Base-by-base conservation (phyloP, 2,329 filamentous ascomycete genomes). In the Aspergillus sp. region DNA sequence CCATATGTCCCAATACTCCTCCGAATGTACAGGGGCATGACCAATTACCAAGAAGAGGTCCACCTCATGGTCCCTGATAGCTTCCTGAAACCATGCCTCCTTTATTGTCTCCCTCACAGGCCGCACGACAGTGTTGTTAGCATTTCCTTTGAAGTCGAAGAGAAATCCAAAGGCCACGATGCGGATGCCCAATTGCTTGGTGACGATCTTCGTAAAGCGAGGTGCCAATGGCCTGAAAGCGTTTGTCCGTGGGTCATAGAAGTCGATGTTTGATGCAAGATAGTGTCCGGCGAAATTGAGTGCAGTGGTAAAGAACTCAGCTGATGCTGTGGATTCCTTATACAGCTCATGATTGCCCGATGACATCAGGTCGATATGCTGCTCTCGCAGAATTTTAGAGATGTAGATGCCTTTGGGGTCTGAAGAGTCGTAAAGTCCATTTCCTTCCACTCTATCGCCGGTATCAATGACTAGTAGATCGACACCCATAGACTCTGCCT, bases 331-430 rank as follows among this genome's bases (percentile, higher is more conserved):
- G 63, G 89, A 88, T 58, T 84, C 80, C 68, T 92, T 87, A 81
- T 99, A 99, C 12, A 99, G 85, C 79, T 99, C 95, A 79, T 99
- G 95, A 71, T 99, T 99, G 53, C 95, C 95, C 1, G 89, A 89
- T 68, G 88, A 94, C 51, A 98, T 84, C 25, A 97, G 79, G 72
- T 98, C 94, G 67, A 97, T 87, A 47, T 87, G 78, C 72, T 97
- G 92, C 71, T 96, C 82, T 63, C 87, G 88, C 72, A 95, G 87
- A 58, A 98, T 95, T 65, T 94, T 90, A 72, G 92, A 94, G 1
- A 91, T 92, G 74, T 92, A 97, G 70, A 89, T 84, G 21, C 95
- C 95, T 72, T 96, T 96, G 8, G 95, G 95, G 28, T 84, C 82
- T 0, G 92, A 97, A 5, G 89, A 90, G 74, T 98, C 95, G 77